phyloP scores from a whole-genome alignment of 1,284 basidiomycete species.

The Naganishia cerealis region DNA sequence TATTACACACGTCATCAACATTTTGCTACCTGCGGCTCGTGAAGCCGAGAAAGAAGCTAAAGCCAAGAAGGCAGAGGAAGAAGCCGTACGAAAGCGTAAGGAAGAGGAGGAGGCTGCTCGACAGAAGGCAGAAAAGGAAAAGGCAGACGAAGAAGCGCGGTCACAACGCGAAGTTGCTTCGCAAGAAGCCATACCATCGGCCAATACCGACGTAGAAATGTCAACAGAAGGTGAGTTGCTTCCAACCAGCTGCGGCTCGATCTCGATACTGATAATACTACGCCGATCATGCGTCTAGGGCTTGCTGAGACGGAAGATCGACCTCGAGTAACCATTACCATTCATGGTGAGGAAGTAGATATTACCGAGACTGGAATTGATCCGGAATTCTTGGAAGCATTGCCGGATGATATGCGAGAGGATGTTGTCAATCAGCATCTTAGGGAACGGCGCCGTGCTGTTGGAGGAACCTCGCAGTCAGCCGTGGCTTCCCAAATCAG shows the following conservation, averaged over 20 bases:
- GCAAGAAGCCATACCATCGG: conserved; percentile 58
- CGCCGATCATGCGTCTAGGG: not conserved
- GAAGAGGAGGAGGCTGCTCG: conserved; percentile 42
- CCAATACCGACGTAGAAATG: conserved; percentile 72
- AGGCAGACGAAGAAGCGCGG: conserved; percentile 35
- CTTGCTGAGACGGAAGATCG: conserved; percentile 38
- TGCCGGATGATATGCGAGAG: conserved; percentile 98
- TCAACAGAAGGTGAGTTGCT: conserved; percentile 75
- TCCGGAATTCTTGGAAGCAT: conserved; percentile 92
- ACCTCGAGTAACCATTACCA: conserved; percentile 75
- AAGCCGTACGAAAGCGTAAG: conserved; percentile 44
- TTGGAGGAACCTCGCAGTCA: conserved; percentile 61
- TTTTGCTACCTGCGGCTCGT: conserved; percentile 74
- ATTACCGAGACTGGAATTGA: conserved; percentile 99
- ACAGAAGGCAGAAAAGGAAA: conserved; percentile 36
- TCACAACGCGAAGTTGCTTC: conserved; percentile 32
- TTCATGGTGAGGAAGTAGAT: conserved; percentile 91
- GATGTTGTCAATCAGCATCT: conserved; percentile 97
- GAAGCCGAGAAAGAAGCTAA: conserved; percentile 56
- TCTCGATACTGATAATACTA: not conserved
- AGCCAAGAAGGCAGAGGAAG: conserved; percentile 49
- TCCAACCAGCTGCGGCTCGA: not conserved
- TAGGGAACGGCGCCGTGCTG: conserved; percentile 64
- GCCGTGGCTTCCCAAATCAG: conserved; percentile 84
- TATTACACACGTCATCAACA: conserved; percentile 70